Percentiles rank a stretch among this genome's conserved stretches.
Evolutionary conservation across 2,329 filamentous ascomycete species (phyloP).

Genomic region (Cadophora luteo-olivacea): DNA sequence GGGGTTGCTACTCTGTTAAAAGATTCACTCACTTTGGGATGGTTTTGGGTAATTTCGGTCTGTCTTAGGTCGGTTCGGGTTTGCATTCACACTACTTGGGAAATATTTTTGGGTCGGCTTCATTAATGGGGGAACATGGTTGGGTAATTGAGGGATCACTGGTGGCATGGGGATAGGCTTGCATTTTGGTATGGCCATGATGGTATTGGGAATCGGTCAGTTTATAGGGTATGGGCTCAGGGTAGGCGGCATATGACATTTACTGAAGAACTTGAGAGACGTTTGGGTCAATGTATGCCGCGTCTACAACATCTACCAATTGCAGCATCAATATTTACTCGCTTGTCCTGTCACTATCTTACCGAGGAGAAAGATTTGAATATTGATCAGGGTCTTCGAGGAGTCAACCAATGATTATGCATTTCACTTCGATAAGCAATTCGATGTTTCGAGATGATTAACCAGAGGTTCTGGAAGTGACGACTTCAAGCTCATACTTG

Average conservation of each 20-base stretch:
- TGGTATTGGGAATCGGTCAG: not conserved
- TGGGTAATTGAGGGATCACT: not conserved
- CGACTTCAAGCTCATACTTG: no score
- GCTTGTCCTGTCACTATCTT: not conserved
- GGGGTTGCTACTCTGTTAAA: constrained; percentile 29
- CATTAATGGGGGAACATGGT: not conserved
- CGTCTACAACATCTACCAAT: not conserved
- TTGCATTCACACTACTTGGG: not conserved
- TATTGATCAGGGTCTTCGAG: not conserved
- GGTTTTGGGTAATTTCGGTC: not conserved
- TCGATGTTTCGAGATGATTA: no score
- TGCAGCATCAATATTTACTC: not conserved
- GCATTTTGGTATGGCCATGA: not conserved
- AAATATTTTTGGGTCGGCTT: not conserved
- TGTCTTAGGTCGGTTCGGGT: not conserved
- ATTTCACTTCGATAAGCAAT: no score
- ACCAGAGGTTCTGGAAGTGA: no score
- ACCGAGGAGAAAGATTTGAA: not conserved
- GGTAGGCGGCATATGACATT: not conserved
- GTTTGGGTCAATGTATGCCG: not conserved
- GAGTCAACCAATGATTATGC: no score
- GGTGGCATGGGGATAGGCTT: not conserved
- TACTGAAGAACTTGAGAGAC: not conserved
- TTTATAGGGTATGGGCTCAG: not conserved
- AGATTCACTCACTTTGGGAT: not conserved